A percentile compares a stretch with the other conserved stretches of the same genome.
phyloP scores from a whole-genome alignment of 163 green algal species.

The Prototheca stagnorum region DNA sequence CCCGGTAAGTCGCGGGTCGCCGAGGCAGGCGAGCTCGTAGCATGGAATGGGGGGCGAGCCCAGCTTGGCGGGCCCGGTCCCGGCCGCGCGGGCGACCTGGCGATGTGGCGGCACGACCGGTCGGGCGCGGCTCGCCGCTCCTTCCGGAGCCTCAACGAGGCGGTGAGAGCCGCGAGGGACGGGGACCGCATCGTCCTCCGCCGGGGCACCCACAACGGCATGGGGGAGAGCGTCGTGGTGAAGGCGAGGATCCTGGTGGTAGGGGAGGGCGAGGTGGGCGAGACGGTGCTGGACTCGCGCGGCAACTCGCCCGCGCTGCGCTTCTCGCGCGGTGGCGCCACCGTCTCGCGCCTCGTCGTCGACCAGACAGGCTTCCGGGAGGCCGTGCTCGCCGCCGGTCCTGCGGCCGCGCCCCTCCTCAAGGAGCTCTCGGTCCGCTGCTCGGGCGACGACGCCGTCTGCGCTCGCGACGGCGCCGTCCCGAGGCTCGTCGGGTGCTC shows the following conservation, averaged over 20 bases:
- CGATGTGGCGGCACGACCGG: slow-evolving; percentile 3
- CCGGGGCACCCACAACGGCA: slow-evolving; percentile 46
- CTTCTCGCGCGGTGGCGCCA: slow-evolving; percentile 20
- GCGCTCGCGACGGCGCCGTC: slow-evolving; percentile 9
- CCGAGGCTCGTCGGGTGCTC: slow-evolving; percentile 22
- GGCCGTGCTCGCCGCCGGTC: slow-evolving; percentile 20
- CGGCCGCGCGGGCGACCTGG: background rate
- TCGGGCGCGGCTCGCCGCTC: slow-evolving; percentile 10
- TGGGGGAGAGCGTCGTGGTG: slow-evolving; percentile 29
- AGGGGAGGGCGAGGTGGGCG: slow-evolving; percentile 33
- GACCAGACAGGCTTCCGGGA: slow-evolving; percentile 57
- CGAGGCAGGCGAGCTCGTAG: no score
- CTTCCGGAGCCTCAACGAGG: slow-evolving; percentile 42
- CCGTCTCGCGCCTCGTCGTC: slow-evolving; percentile 33
- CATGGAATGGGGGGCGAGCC: no score
- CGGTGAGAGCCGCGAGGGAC: slow-evolving; percentile 40
- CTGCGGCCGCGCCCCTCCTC: slow-evolving; percentile 9
- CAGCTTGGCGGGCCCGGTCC: no score
- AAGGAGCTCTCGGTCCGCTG: slow-evolving; percentile 27
- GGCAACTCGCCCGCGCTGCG: slow-evolving; percentile 47
- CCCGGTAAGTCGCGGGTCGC: no score
- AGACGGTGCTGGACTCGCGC: slow-evolving; percentile 41
- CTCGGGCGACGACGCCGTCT: slow-evolving; percentile 39
- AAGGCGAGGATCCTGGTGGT: slow-evolving; percentile 48
- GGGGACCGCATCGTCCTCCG: slow-evolving; percentile 53